Percentiles rank a stretch among this genome's conserved stretches.
These are phyloP conservation scores for Neofusicoccum kwambonambiense DNA, from an alignment of 2,329 filamentous ascomycete species.

Conservation along the genomic window DNA sequence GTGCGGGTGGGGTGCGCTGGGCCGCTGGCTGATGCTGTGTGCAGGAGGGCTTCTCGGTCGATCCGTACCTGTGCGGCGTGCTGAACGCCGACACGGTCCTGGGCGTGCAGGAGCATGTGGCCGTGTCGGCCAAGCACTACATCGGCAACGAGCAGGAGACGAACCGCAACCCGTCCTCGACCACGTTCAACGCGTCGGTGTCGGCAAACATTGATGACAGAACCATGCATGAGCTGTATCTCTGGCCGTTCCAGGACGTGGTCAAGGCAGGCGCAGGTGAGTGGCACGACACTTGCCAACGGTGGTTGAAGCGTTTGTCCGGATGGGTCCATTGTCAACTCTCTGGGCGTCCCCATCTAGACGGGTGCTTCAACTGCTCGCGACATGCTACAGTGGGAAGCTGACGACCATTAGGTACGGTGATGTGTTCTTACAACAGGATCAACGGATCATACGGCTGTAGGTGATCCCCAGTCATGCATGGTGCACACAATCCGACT, in stretches of 20 bases:
- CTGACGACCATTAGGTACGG: conserved; percentile 38
- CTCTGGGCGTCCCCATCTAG: too few species aligned
- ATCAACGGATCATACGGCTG: conserved; percentile 53
- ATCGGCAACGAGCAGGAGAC: conserved; percentile 64
- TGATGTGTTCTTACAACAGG: conserved; percentile 57
- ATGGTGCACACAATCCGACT: not conserved
- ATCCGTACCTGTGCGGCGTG: conserved; percentile 46
- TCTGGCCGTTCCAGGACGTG: conserved; percentile 65
- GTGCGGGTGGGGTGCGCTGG: not conserved
- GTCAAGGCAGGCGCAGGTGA: conserved; percentile 51
- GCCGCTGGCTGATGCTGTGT: conserved; percentile 19
- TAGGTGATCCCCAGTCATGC: conserved; percentile 25
- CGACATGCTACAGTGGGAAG: too few species aligned
- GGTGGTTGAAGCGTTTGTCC: too few species aligned
- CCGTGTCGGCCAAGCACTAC: conserved; percentile 53
- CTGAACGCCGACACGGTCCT: conserved; percentile 40
- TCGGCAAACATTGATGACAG: conserved; percentile 65
- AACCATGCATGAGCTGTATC: conserved; percentile 64
- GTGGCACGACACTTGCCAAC: too few species aligned
- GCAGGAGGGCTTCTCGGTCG: conserved; percentile 46
- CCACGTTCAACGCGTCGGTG: conserved; percentile 36
- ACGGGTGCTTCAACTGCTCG: not conserved
- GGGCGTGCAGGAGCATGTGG: conserved; percentile 39
- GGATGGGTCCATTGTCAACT: too few species aligned
- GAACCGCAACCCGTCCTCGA: conserved; percentile 36